A percentile compares a stretch with the other conserved stretches of the same genome.
These are phyloP conservation scores for Colletotrichum noveboracense DNA, from an alignment of 2,329 filamentous ascomycete genomes.

Conservation along the genomic window DNA sequence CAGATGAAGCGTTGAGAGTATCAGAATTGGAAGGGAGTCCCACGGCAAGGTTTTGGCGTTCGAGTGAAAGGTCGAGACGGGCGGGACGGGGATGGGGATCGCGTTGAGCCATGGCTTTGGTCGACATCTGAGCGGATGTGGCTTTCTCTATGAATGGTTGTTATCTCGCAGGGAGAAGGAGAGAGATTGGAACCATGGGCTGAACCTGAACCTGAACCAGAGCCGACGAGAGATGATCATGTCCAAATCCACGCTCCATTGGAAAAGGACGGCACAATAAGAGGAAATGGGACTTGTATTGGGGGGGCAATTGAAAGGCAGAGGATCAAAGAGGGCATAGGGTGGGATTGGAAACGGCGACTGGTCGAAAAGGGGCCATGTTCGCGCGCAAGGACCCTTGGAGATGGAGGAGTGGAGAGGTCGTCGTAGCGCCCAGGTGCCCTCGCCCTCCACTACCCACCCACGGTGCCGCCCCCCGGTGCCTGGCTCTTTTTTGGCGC, in stretches of 20 bases:
- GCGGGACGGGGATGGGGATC: conserved; percentile 16
- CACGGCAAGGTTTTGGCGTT: conserved; percentile 10
- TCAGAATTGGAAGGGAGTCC: conserved; percentile 21
- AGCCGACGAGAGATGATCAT: not conserved
- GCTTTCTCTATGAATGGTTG: conserved; percentile 13
- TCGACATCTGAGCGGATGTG: conserved; percentile 19
- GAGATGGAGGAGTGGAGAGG: conserved; percentile 3
- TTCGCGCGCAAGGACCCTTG: conserved; percentile 5
- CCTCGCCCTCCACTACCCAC: not conserved
- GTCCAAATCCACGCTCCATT: conserved; percentile 11
- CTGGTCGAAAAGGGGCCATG: conserved; percentile 21
- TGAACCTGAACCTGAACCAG: not conserved
- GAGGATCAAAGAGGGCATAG: conserved; percentile 5
- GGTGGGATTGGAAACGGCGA: conserved; percentile 20
- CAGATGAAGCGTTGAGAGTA: conserved; percentile 23
- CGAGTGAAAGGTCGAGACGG: conserved; percentile 15
- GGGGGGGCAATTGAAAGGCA: conserved; percentile 1
- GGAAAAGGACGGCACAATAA: conserved; percentile 5
- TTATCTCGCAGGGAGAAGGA: conserved; percentile 12
- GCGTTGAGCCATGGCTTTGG: conserved; percentile 18
- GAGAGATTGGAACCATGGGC: not conserved
- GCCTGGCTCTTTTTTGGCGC: not conserved
- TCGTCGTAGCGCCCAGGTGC: not conserved
- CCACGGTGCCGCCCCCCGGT: not conserved
- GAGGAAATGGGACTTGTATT: conserved; percentile 17